Base-by-base conservation (phyloP, 140 eudicot species). In the Stevia rebaudiana region DNA sequence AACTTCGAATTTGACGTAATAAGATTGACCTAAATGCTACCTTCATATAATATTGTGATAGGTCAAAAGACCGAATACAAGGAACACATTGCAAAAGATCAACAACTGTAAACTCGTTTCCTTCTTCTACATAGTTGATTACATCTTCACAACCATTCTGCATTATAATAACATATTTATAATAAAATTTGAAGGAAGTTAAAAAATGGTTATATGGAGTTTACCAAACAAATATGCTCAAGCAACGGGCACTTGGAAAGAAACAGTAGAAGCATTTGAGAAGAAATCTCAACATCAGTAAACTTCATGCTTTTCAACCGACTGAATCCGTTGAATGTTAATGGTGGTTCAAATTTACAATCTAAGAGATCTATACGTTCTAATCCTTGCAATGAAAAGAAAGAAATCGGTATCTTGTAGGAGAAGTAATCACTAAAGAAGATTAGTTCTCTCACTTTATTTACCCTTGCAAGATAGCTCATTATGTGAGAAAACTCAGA, bases 401-500 rank as follows among this genome's bases (percentile, higher is more conserved):
- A 55, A 30, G 42, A 24, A 53, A 24, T 16, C 4, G 21, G 60
- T 53, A 53, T 9, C 10, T 53, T 11, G 19, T 25, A 12, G 11
- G 2, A 23, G 35, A 9, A 15, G 4, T 18, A 3, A 0, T 12
- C 33, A 4, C 8, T 4, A 11, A 11, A 1, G 24, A 40, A 65
- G 61, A 22, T 11, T 15, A 79, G 47, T 0, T 42, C 46, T 62
- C 72, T 67, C 3, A 81, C 23, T 3, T 36, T 65, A 17, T 47
- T 51, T 21, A 15, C 61, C 30, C 12, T 60, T 22, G 75, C 60
- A 24, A 81, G 53, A 35, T 73, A 11, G 23, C 31, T 37, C 15
- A 74, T 18, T 37, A 79, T 73, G 11, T 73, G 71, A n/a, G 69
- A 73, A 42, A 81, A 51, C 48, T 77, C 83, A 13, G 53, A 51